Evolutionary conservation across 495 filamentous ascomycete species (phyloP).

Genomic region (Cudoniella acicularis): DNA sequence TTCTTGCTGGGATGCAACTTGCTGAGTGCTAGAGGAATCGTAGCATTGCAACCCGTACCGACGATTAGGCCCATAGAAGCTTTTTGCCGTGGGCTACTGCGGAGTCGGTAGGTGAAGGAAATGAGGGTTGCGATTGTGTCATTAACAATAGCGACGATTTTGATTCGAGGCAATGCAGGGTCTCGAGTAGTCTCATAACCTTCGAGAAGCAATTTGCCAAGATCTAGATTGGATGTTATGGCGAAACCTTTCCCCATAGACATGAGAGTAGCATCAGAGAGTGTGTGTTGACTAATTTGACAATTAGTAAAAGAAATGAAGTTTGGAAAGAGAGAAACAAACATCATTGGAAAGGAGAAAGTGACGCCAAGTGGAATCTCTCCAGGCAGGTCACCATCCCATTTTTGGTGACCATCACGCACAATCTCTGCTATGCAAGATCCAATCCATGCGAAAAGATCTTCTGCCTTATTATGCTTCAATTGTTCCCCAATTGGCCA

Average conservation of each 20-base stretch:
- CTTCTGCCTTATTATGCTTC: conserved; percentile 71
- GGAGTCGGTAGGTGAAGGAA: conserved; percentile 65
- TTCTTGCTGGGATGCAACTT: conserved; percentile 62
- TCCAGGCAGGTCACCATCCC: conserved; percentile 38
- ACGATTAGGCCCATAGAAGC: conserved; percentile 80
- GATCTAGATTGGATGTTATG: conserved; percentile 66
- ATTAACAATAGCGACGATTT: conserved; percentile 75
- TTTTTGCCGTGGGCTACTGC: conserved; percentile 49
- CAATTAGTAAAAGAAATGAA: conserved; percentile 6
- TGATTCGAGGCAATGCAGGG: conserved; percentile 56
- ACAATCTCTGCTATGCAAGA: conserved; percentile 72
- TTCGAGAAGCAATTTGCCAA: conserved; percentile 61
- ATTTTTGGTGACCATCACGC: conserved; percentile 27
- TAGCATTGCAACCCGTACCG: conserved; percentile 81
- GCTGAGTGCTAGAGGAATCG: conserved; percentile 64
- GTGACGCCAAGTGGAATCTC: conserved; percentile 76
- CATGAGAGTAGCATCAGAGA: conserved; percentile 75
- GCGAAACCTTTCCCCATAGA: conserved; percentile 87
- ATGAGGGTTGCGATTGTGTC: conserved; percentile 78
- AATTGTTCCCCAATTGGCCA: conserved; percentile 80
- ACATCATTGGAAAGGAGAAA: conserved; percentile 84
- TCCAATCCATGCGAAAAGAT: conserved; percentile 77
- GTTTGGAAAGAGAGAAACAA: conserved; percentile 22
- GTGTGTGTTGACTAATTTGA: conserved; percentile 57
- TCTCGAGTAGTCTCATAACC: conserved; percentile 56